A percentile compares a stretch with the other conserved stretches of the same genome.
phyloP scores from a whole-genome alignment of 805 yeast genomes.

The Ogataea trehaloabstinens region DNA sequence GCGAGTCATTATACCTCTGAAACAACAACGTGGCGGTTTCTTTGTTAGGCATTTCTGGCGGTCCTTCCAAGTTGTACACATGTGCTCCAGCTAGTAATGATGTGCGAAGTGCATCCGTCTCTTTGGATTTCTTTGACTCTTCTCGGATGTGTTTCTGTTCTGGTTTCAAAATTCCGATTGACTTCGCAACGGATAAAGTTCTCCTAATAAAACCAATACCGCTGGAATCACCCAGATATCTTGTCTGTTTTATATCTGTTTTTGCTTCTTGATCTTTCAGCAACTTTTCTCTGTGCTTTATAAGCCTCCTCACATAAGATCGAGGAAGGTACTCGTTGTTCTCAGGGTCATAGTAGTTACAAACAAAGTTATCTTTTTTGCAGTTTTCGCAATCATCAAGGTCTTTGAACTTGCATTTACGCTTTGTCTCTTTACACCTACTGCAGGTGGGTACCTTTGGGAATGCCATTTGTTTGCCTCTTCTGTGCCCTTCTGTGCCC shows the following conservation, averaged over 20 bases:
- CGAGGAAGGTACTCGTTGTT: constrained; percentile 3
- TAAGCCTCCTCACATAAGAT: constrained; percentile 1
- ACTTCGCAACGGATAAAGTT: no score
- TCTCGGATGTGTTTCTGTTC: no score
- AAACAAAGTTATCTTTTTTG: not conserved
- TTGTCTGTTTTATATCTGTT: not conserved
- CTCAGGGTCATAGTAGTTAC: constrained; percentile 3
- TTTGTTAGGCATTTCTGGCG: no score
- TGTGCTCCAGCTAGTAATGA: no score
- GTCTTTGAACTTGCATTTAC: constrained; percentile 1
- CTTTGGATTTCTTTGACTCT: no score
- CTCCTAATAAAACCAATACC: constrained; percentile 2
- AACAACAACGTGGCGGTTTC: no score
- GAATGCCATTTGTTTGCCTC: no score
- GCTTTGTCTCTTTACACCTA: constrained; percentile 1
- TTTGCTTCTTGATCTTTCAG: not conserved
- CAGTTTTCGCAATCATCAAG: constrained; percentile 3
- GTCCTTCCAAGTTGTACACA: no score
- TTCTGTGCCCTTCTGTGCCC: no score
- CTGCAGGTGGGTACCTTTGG: constrained; percentile 4
- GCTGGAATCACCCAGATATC: constrained; percentile 2
- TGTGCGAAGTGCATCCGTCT: no score
- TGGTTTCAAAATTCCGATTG: no score
- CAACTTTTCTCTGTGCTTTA: not conserved
- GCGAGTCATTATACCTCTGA: no score